Base-by-base conservation (phyloP, 2,329 filamentous ascomycete genomes). In the Curvularia sp. region DNA sequence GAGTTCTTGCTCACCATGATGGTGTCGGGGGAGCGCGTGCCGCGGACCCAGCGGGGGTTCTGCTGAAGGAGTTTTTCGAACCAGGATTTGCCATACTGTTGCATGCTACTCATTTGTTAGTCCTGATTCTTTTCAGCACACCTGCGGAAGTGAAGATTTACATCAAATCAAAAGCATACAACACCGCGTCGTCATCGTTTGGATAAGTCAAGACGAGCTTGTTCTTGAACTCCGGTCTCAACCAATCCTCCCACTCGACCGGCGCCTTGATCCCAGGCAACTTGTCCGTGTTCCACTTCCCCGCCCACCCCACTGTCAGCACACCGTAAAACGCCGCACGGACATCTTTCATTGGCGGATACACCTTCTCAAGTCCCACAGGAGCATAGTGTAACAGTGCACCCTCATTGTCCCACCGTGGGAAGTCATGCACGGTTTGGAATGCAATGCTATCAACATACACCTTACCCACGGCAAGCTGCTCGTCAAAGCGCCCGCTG, bases 121-220 rank as follows among this genome's bases (percentile, higher is more conserved):
- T 25, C 7, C 9, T n/a, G 8, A 23, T 34, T 32, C 12, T 5
- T 48, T 48, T 25, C 30, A 23, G 28, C 34, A 34, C 5, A 5
- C n/a, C 25, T 36, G 19, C 6, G 45, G 10, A 1, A 23, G 45
- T 23, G 18, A 13, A 25, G 18, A 60, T 66, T 60, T 63, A 70
- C 71, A 85, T 79, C 2, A 83, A 73, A 46, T 83, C 75, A 39
- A 82, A 84, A 2, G 80, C 79, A 38, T 77, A 85, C 0, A 84
- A 73, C 2, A 86, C 79, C 0, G 84, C 84, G 51, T 86, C 84
- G 38, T 86, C 84, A 41, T 86, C 84, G 59, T 86, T 84, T 10
- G 84, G 84, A 57, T 86, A 86, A 0, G 83, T 85, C 13, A 86
- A 39, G 15, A 36, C 51, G 23, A 53, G 41, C 42, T 53, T 53